Evolutionary conservation across 106 monocot genomes (phyloP).

Genomic region (Dendrobium catenatum): DNA sequence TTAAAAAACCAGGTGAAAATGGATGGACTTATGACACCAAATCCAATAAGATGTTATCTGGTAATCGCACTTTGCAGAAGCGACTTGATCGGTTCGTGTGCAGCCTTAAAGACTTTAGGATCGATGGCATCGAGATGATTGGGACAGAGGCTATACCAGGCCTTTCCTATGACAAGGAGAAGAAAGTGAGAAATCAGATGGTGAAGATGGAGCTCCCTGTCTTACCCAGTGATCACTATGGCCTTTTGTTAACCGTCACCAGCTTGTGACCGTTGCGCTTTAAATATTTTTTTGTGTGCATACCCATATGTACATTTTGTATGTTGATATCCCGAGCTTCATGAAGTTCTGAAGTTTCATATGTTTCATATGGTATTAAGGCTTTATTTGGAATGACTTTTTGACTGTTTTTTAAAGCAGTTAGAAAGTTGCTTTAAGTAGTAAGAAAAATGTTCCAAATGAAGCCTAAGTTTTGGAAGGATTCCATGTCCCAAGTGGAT

Average conservation of each 20-base stretch:
- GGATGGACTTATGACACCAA: constrained; percentile 73
- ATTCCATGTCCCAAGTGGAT: too few species aligned
- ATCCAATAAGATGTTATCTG: constrained; percentile 49
- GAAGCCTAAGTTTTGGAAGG: too few species aligned
- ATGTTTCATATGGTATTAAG: too few species aligned
- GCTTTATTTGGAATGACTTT: too few species aligned
- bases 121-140: constrained; percentile 65
- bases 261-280: not conserved
- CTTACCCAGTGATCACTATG: constrained; percentile 57
- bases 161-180: constrained; percentile 41
- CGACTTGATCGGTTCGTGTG: constrained; percentile 72
- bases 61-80: constrained; percentile 51
- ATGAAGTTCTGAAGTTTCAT: too few species aligned
- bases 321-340: too few species aligned
- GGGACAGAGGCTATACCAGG: constrained; percentile 63
- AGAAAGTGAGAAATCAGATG: constrained; percentile 28
- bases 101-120: constrained; percentile 49
- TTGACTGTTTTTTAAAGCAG: too few species aligned
- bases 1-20: constrained; percentile 35
- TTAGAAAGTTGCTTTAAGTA: too few species aligned
- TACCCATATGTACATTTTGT: too few species aligned
- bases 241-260: constrained; percentile 31
- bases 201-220: constrained; percentile 46
- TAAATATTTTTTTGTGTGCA: not conserved
- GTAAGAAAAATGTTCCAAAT: too few species aligned